A percentile compares a stretch with the other conserved stretches of the same genome.
These are phyloP conservation scores for Aureobasidium zeae DNA, from an alignment of 2,329 filamentous ascomycete species.

Conservation along the genomic window DNA sequence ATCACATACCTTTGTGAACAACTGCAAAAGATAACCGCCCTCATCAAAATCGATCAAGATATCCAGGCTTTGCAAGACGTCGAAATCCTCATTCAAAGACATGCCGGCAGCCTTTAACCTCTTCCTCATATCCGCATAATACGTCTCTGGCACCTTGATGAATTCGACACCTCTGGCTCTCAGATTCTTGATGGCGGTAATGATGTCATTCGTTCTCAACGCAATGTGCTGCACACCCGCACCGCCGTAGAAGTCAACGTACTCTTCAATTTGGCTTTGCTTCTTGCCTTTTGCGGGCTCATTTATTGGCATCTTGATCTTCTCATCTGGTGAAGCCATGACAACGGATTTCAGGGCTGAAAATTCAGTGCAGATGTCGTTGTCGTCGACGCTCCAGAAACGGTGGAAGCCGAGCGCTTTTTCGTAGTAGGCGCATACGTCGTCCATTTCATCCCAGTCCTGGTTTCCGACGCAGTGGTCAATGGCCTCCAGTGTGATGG, in stretches of 20 bases:
- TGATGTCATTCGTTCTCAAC: constrained; percentile 71
- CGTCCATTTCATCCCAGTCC: constrained; percentile 81
- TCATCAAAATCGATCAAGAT: constrained; percentile 96
- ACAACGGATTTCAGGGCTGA: constrained; percentile 81
- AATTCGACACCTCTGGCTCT: constrained; percentile 86
- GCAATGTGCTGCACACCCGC: constrained; percentile 91
- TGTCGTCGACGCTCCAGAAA: constrained; percentile 96
- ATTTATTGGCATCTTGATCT: constrained; percentile 98
- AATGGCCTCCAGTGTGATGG: constrained; percentile 61
- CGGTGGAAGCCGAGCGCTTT: constrained; percentile 84
- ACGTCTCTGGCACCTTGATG: constrained; percentile 78
- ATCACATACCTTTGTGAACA: constrained; percentile 40
- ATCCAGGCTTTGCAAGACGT: constrained; percentile 64
- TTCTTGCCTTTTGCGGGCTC: constrained; percentile 86
- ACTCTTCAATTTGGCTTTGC: constrained; percentile 86
- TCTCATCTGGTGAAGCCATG: constrained; percentile 75
- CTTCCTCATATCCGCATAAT: constrained; percentile 69
- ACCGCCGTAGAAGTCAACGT: constrained; percentile 78
- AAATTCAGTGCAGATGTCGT: constrained; percentile 85
- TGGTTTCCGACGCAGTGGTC: constrained; percentile 98
- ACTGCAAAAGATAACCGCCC: constrained; percentile 67
- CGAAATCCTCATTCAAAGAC: constrained; percentile 67
- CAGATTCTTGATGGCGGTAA: constrained; percentile 65
- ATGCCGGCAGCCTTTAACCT: constrained; percentile 56
- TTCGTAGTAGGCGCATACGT: constrained; percentile 66